phyloP scores from a whole-genome alignment of 1,139 yeast genomes.

The Sugiyamaella sp. region DNA sequence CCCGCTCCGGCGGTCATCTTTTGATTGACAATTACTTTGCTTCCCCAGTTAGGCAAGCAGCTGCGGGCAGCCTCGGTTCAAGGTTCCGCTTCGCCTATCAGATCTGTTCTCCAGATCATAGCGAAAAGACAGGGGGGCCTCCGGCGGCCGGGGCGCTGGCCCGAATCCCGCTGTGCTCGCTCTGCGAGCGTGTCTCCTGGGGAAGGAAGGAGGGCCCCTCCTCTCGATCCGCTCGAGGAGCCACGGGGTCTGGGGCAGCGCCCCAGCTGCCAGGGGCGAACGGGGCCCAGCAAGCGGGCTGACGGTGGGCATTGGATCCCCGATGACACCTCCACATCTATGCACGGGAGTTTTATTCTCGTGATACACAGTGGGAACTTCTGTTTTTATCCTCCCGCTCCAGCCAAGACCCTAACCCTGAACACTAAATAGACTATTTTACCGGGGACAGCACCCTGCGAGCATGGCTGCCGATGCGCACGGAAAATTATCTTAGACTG shows the following conservation, averaged over 20 bases:
- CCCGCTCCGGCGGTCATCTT: too few species aligned
- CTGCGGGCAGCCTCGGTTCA: too few species aligned
- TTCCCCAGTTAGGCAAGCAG: too few species aligned
- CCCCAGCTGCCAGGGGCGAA: not conserved
- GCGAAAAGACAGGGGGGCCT: too few species aligned
- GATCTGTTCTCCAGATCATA: too few species aligned
- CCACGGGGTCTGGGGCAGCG: not conserved
- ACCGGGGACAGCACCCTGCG: not conserved
- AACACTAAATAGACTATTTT: not conserved
- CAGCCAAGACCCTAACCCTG: not conserved
- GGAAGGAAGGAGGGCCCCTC: not conserved
- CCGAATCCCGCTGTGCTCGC: not conserved
- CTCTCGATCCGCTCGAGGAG: not conserved
- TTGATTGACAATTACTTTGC: too few species aligned
- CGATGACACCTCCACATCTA: not conserved
- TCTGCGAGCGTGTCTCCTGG: not conserved
- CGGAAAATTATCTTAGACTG: not conserved
- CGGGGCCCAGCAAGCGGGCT: too few species aligned
- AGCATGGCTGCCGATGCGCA: not conserved
- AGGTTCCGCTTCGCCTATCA: too few species aligned
- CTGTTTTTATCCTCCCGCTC: not conserved
- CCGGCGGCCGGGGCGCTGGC: constrained; percentile 2
- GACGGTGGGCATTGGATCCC: too few species aligned
- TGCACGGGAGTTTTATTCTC: not conserved
- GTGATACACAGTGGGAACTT: not conserved